Conservation (phyloP, 192 early-diverging fungal species). For the Coemansia sp. region DNA sequence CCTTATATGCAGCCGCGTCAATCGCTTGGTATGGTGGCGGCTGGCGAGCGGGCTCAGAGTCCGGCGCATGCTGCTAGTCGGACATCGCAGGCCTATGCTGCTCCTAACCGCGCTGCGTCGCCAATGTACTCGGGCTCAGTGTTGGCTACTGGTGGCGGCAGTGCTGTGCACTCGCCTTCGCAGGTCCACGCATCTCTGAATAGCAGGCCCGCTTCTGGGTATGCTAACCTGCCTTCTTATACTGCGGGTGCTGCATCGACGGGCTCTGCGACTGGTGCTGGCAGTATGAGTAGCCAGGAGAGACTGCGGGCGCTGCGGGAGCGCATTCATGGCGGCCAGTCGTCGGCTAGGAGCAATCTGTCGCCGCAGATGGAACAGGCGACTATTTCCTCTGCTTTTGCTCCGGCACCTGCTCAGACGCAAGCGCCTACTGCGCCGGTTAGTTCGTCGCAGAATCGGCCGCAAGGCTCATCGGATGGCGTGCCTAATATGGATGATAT, state of each 20-base stretch:
- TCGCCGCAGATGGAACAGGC: slow-evolving; percentile 14
- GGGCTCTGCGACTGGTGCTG: neutral
- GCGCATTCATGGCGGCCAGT: slow-evolving; percentile 26
- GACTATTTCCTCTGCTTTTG: slow-evolving; percentile 4
- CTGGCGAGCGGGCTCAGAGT: slow-evolving; percentile 19
- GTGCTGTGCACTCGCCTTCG: slow-evolving; percentile 17
- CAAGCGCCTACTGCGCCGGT: neutral
- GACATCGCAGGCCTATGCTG: slow-evolving; percentile 9
- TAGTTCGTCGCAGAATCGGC: neutral
- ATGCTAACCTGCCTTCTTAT: neutral
- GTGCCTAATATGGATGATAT: slow-evolving; percentile 30
- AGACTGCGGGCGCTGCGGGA: slow-evolving; percentile 30
- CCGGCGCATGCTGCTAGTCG: slow-evolving; percentile 9
- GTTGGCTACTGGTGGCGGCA: slow-evolving; percentile 4
- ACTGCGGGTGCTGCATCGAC: neutral
- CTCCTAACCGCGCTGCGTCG: slow-evolving; percentile 17
- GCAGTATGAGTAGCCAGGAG: slow-evolving; percentile 22
- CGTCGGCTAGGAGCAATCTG: neutral
- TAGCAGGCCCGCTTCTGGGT: neutral
- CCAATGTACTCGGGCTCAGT: slow-evolving; percentile 15
- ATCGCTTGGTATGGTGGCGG: neutral
- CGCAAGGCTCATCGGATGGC: slow-evolving; percentile 8
- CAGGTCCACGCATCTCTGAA: slow-evolving; percentile 7
- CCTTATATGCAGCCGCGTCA: slow-evolving; percentile 26
- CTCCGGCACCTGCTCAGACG: neutral